A percentile compares a stretch with the other conserved stretches of the same genome.
Evolutionary conservation across 1,284 basidiomycete species (phyloP).

Genomic region (Mycena citricolor): DNA sequence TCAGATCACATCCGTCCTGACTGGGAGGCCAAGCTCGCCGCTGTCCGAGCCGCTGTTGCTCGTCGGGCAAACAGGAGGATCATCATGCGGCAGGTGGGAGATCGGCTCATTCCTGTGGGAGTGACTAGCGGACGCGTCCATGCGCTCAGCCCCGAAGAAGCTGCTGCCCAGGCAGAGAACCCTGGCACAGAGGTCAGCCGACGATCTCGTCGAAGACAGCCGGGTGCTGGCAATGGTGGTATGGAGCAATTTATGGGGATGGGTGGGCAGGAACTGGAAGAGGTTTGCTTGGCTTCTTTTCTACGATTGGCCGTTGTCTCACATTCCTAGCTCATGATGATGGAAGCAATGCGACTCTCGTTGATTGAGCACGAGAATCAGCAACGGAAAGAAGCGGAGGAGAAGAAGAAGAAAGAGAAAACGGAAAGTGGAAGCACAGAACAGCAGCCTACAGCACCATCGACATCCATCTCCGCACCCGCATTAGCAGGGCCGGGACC

Average conservation of each 20-base stretch:
- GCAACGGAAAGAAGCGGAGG: conserved; percentile 65
- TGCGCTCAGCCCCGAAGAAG: conserved; percentile 58
- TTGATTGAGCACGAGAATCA: conserved; percentile 89
- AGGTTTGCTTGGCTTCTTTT: conserved; percentile 52
- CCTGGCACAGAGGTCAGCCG: conserved; percentile 45
- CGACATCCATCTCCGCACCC: conserved; percentile 11
- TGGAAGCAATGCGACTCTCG: conserved; percentile 98
- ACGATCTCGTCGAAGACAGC: conserved; percentile 58
- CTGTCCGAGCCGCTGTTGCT: conserved; percentile 84
- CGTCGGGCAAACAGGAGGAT: conserved; percentile 93
- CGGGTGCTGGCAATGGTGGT: conserved; percentile 53
- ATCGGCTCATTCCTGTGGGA: conserved; percentile 94
- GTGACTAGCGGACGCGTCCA: conserved; percentile 84
- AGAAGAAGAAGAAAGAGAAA: conserved; percentile 47
- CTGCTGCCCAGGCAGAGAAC: conserved; percentile 38
- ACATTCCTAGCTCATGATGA: conserved; percentile 82
- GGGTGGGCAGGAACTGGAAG: conserved; percentile 82
- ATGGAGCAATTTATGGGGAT: conserved; percentile 66
- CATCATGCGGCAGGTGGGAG: conserved; percentile 98
- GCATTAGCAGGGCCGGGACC: conserved; percentile 24
- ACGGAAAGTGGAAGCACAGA: conserved; percentile 24
- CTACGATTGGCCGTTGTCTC: conserved; percentile 1
- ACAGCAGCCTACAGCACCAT: background rate
- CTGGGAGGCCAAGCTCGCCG: conserved; percentile 91
- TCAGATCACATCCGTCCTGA: conserved; percentile 91